phyloP scores from a whole-genome alignment of 2,329 filamentous ascomycete genomes.

The Exophiala phaeomuriformis region DNA sequence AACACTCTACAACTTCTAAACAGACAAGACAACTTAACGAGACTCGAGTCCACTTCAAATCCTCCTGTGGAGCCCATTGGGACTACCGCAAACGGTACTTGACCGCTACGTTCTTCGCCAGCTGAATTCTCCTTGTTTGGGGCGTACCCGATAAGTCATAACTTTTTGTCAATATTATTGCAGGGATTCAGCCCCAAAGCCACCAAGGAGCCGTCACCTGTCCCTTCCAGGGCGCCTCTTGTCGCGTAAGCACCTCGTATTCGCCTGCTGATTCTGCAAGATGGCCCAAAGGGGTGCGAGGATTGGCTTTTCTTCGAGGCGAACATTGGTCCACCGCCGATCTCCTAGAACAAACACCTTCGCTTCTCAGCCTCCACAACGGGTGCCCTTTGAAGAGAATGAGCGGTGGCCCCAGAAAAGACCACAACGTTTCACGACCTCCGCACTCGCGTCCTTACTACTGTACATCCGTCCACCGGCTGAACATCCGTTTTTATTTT shows the following conservation, averaged over 20 bases:
- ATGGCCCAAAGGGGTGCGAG: neutral
- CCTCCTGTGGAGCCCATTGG: too few species aligned
- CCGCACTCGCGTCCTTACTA: neutral
- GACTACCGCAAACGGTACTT: too few species aligned
- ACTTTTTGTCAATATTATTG: too few species aligned
- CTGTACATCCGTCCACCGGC: too few species aligned
- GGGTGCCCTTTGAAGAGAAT: neutral
- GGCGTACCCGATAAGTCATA: too few species aligned
- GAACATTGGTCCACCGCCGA: neutral
- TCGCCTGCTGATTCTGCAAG: neutral
- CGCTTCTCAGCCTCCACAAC: neutral
- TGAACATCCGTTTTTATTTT: too few species aligned
- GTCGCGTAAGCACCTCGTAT: conserved; percentile 1
- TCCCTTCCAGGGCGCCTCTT: neutral
- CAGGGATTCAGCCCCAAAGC: neutral
- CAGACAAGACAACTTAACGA: too few species aligned
- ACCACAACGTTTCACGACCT: neutral
- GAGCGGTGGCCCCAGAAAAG: neutral
- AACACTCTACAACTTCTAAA: too few species aligned
- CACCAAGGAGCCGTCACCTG: neutral
- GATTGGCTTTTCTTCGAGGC: neutral
- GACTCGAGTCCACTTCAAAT: too few species aligned
- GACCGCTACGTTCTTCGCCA: too few species aligned
- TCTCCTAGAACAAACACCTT: neutral
- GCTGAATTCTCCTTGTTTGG: too few species aligned